Base-by-base conservation (phyloP, 2,329 filamentous ascomycete species). In the Fusarium algeriense region DNA sequence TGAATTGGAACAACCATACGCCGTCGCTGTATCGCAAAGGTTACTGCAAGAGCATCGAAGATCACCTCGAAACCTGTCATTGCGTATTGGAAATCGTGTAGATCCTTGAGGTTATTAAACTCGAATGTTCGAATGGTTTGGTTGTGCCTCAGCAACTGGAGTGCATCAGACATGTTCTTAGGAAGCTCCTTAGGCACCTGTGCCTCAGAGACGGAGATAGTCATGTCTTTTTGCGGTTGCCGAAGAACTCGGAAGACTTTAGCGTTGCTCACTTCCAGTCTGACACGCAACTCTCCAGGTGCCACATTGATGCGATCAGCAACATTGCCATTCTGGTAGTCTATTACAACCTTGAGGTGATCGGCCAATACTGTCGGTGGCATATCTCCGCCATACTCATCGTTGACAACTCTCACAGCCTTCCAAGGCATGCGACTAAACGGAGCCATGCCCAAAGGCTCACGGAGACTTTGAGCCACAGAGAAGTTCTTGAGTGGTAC, bases 1-100 rank as follows among this genome's bases (percentile, higher is more conserved):
- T 97, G 93, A 72, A 97, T 95, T 0, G 93, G 93, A 19, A 97
- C 93, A 15, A 97, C 93, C 91, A 95, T 96, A 72, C 93, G 89
- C 52, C 93, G 90, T 34, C 94, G 90, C 3, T 94, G 91, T 71
- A 97, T 97, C 63, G 92, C 90, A 79, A 97, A 93, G 0, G 89
- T 90, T 11, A 87, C 85, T 9, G 93, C 93, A 56, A 93, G 81
- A 10, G 90, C 89, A 77, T 94, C 92, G 73, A 91, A 94, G 11
- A 92, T 82, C 19, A 97, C 93, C 30, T 85, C 85, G 80, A 92
- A 97, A 1, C 94, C 93, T 1, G 94, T 97, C 60, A 97, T 83
- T 5, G 93, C 92, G 52, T 86, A 85, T 78, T 97, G 89, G 80
- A 97, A 97, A 11, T 85, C 83, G 78, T 97, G 94, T 14, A 98